A percentile compares a stretch with the other conserved stretches of the same genome.
Evolutionary conservation across 306 rosid genomes (phyloP).

Genomic region (Psophocarpus tetragonolobus): DNA sequence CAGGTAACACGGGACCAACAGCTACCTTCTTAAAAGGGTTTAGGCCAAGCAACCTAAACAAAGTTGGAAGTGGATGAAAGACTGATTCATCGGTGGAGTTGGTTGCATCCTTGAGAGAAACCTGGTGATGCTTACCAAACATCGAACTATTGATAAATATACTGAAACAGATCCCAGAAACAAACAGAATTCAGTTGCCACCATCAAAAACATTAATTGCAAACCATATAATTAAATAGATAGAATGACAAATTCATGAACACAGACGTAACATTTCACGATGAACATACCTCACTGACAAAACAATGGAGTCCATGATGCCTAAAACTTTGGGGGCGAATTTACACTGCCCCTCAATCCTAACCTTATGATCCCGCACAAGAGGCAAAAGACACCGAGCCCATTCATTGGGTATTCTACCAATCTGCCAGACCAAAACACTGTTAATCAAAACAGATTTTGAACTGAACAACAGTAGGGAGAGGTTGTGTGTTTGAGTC

Average conservation of each 20-base stretch:
- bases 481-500: too few species aligned
- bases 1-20: constrained; percentile 5
- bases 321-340: constrained; percentile 67
- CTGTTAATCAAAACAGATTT: constrained; percentile 32
- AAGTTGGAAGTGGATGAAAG: constrained; percentile 79
- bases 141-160: constrained; percentile 71
- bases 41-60: constrained; percentile 80
- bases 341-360: constrained; percentile 72
- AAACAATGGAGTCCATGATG: constrained; percentile 75
- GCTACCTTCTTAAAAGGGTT: constrained; percentile 79
- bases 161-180: constrained; percentile 42
- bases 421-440: constrained; percentile 54
- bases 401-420: constrained; percentile 97
- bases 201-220: neutral
- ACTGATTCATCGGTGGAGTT: constrained; percentile 70
- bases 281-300: constrained; percentile 67
- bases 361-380: constrained; percentile 74
- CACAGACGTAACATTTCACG: neutral
- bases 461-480: neutral
- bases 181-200: constrained; percentile 22
- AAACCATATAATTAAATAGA: neutral
- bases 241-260: neutral
- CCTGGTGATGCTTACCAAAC: constrained; percentile 67
- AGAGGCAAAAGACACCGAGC: constrained; percentile 87
- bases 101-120: constrained; percentile 70